Base-by-base conservation (phyloP, 2,329 filamentous ascomycete genomes). In the Anisogramma anomala region DNA sequence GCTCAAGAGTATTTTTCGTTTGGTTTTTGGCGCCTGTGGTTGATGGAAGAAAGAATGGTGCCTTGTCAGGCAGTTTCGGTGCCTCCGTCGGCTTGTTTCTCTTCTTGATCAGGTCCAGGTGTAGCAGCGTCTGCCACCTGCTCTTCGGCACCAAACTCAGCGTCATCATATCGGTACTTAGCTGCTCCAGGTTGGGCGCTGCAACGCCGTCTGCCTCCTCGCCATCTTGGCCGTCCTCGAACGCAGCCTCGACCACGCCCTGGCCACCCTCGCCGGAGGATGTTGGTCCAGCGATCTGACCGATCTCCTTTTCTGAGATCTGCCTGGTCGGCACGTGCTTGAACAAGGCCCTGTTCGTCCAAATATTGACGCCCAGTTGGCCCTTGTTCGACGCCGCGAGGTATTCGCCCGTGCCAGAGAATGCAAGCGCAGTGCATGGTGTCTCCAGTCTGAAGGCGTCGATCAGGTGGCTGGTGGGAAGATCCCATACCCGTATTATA, bases 51-150 rank as follows among this genome's bases (percentile, higher is more conserved):
- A 96, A 96, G 69, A 96, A 96, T 0, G 91, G 93, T 0, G 89
- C 89, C 56, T 93, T 94, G 58, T 95, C 85, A 0, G 91, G 91
- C 6, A 79, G 74, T 63, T 95, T 95, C 13, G 88, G 88, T 0
- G 88, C 77, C 59, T 95, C 87, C 50, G 79, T 88, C 0, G 93
- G 91, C 61, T 91, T 94, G 63, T 98, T 98, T 47, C 91, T 83
- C 61, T 87, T 77, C 64, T 88, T 84, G 57, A 98, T 94, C 19
- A 87, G 66, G 55, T 98, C 91, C 2, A 98, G 72, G 58, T 98
- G 85, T 20, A 98, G 69, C 11, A 98, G 69, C 1, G 87, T 95
- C 61, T 96, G 89, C 91, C 91, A 98, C 53, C 83, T 77, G 48
- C 83, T 86, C 59, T 84, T 87, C 9, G 91, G 93, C 4, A 96